Percentiles rank a stretch among this genome's conserved stretches.
phyloP scores from a whole-genome alignment of 305 asterid genomes.

The Caryopteris hybrid region DNA sequence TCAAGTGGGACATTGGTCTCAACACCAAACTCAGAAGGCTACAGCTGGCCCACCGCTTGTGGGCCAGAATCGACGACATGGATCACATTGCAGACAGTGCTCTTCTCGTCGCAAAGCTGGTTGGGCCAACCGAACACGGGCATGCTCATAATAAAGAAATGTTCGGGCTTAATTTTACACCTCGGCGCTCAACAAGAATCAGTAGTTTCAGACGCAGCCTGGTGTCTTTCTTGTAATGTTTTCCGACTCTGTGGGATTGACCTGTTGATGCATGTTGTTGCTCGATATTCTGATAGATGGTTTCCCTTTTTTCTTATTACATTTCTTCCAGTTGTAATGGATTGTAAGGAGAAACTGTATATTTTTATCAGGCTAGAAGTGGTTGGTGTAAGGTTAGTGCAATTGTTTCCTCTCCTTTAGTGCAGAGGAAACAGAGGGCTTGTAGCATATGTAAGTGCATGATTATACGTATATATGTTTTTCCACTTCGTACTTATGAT shows the following conservation, averaged over 20 bases:
- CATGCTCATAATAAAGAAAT: conserved; percentile 62
- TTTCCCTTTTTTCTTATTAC: neutral
- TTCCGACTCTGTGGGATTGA: neutral
- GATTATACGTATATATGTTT: no score
- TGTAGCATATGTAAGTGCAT: no score
- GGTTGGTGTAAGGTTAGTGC: conserved; percentile 19
- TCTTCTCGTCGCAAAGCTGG: conserved; percentile 62
- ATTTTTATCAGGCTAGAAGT: neutral
- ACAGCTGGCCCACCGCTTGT: conserved; percentile 63
- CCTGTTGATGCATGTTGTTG: neutral
- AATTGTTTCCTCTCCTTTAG: conserved; percentile 4
- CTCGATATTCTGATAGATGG: neutral
- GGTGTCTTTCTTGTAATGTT: conserved; percentile 47
- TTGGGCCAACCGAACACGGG: conserved; percentile 52
- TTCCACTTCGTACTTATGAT: no score
- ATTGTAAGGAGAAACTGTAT: conserved; percentile 7
- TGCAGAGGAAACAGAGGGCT: conserved; percentile 7
- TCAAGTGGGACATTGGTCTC: conserved; percentile 75
- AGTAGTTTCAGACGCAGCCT: conserved; percentile 61
- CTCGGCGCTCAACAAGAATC: conserved; percentile 41
- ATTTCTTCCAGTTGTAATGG: neutral
- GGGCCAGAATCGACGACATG: conserved; percentile 64
- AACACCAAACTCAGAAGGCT: conserved; percentile 62
- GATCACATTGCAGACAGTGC: conserved; percentile 74
- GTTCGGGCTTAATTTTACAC: conserved; percentile 80